Conservation (phyloP, 2,329 filamentous ascomycete species). For the Aspergillus arachidicola region DNA sequence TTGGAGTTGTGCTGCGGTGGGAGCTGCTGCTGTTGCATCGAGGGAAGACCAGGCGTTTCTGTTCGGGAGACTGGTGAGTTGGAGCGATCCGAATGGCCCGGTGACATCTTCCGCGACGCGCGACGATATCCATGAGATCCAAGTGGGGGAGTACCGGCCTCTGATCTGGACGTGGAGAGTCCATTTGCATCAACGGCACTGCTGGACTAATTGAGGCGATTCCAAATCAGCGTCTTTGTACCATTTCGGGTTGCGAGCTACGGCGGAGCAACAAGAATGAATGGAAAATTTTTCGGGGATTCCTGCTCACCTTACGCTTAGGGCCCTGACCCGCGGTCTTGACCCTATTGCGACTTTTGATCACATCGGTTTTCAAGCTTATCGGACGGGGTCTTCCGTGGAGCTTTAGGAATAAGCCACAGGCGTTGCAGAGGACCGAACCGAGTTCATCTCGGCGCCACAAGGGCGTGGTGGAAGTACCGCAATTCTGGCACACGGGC, state of each 20-base stretch:
- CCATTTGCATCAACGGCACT: conserved; percentile 57
- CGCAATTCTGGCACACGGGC: conserved; percentile 96
- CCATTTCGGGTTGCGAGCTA: conserved; percentile 8
- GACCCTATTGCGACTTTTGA: conserved; percentile 97
- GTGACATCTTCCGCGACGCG: conserved; percentile 70
- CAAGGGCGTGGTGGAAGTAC: conserved; percentile 90
- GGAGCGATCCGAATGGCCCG: conserved; percentile 72
- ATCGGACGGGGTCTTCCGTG: conserved; percentile 92
- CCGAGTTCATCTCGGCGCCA: conserved; percentile 98
- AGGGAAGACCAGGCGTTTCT: conserved; percentile 69
- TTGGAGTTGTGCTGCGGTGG: conserved; percentile 67
- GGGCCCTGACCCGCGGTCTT: conserved; percentile 81
- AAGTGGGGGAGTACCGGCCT: conserved; percentile 59
- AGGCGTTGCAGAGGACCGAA: conserved; percentile 96
- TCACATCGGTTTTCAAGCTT: conserved; percentile 97
- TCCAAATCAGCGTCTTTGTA: conserved; percentile 28
- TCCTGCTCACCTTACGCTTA: conserved; percentile 73
- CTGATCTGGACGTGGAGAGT: conserved; percentile 58
- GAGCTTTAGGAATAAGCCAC: conserved; percentile 94
- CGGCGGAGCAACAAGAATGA: conserved; percentile 12
- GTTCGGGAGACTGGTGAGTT: conserved; percentile 80
- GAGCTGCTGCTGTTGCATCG: conserved; percentile 46
- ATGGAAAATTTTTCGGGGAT: conserved; percentile 27
- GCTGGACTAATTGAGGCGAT: conserved; percentile 41
- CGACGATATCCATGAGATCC: conserved; percentile 62